A percentile compares a stretch with the other conserved stretches of the same genome.
phyloP scores from a whole-genome alignment of 441 rosid species.

The Daphne laureola region DNA sequence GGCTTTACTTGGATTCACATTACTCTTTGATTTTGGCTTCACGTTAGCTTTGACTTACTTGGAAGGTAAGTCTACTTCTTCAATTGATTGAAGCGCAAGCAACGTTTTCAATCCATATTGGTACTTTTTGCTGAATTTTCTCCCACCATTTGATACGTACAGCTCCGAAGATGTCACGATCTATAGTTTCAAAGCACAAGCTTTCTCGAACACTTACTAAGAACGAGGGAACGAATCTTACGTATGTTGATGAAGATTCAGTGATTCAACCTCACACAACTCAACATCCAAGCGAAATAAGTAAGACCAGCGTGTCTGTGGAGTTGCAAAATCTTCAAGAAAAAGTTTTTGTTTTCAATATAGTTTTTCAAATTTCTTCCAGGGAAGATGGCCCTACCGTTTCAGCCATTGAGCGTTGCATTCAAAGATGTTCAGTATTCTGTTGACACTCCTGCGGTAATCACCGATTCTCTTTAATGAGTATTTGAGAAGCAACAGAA shows the following conservation, averaged over 20 bases:
- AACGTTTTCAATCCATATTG: too few relatives aligned
- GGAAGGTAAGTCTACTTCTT: slow-evolving; percentile 37
- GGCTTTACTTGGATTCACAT: slow-evolving; percentile 42
- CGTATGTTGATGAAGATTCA: slow-evolving; percentile 1
- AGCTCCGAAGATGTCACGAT: slow-evolving; percentile 54
- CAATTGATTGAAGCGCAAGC: slow-evolving; percentile 2
- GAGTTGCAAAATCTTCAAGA: not conserved
- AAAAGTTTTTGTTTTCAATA: not conserved
- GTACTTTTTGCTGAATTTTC: slow-evolving; percentile 4
- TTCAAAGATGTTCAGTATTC: slow-evolving; percentile 54
- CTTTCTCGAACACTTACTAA: slow-evolving; percentile 22
- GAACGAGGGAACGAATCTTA: slow-evolving; percentile 1
- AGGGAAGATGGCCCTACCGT: slow-evolving; percentile 58
- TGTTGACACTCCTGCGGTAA: slow-evolving; percentile 61
- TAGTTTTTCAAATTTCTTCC: not conserved
- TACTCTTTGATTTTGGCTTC: slow-evolving; percentile 46
- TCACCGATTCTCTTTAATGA: not conserved
- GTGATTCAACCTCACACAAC: not conserved
- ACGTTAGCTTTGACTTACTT: slow-evolving; percentile 45
- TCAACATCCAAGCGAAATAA: slow-evolving; percentile 7
- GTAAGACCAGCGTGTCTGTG: not conserved
- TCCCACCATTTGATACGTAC: slow-evolving; percentile 11
- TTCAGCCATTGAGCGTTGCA: slow-evolving; percentile 47
- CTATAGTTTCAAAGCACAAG: slow-evolving; percentile 37
- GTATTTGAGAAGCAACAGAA: too few relatives aligned